Percentiles rank a stretch among this genome's conserved stretches.
phyloP scores from a whole-genome alignment of 2,329 filamentous ascomycete genomes.

The Hortaea werneckii region DNA sequence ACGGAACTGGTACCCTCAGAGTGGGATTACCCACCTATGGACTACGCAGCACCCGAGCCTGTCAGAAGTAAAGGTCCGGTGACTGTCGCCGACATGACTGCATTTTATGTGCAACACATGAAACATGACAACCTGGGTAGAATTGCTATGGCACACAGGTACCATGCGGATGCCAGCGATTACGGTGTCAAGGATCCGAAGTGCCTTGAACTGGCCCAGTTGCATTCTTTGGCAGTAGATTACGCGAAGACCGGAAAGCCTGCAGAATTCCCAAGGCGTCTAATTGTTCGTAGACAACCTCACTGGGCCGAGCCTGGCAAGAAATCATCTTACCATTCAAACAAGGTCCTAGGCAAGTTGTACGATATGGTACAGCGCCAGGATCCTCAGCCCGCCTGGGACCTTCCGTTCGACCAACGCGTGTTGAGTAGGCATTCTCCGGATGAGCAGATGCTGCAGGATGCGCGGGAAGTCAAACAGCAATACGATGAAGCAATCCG shows the following conservation, averaged over 20 bases:
- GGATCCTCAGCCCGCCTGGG: conserved; percentile 66
- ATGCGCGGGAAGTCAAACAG: conserved; percentile 57
- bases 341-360: conserved; percentile 64
- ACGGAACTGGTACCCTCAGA: conserved; percentile 55
- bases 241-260: conserved; percentile 83
- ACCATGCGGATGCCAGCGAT: conserved; percentile 54
- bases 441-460: conserved; percentile 44
- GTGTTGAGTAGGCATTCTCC: conserved; percentile 56
- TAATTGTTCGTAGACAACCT: conserved; percentile 59
- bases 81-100: conserved; percentile 59
- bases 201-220: conserved; percentile 62
- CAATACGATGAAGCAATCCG: conserved; percentile 69
- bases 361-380: conserved; percentile 66
- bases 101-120: conserved; percentile 88
- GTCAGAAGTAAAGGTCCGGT: conserved; percentile 51
- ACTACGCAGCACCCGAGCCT: conserved; percentile 54
- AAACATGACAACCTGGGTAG: conserved; percentile 73
- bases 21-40: conserved; percentile 70
- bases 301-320: conserved; percentile 68
- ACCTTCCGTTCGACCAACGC: conserved; percentile 62
- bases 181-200: conserved; percentile 56
- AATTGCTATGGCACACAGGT: conserved; percentile 77
- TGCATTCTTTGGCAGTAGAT: conserved; percentile 89
- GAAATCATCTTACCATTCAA: conserved; percentile 52
- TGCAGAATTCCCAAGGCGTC: conserved; percentile 53